Percentiles rank a stretch among this genome's conserved stretches.
These are phyloP conservation scores for Chrysopogon serrulatus DNA, from an alignment of 176 grass and related monocot genomes.

Conservation along the genomic window DNA sequence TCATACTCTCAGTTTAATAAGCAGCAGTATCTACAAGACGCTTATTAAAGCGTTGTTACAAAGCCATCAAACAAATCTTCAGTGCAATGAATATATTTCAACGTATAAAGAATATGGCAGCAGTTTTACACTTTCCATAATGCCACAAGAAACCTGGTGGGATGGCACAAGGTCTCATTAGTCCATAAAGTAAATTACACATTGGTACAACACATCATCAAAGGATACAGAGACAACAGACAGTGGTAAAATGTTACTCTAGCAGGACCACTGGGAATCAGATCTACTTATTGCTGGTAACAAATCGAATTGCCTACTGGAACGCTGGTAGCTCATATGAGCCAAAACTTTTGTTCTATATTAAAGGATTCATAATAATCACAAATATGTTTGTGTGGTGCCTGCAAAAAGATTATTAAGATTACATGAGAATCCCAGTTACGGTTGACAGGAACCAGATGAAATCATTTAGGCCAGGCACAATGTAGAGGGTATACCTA, in stretches of 20 bases:
- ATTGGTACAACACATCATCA: constrained; percentile 12
- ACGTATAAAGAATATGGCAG: constrained; percentile 26
- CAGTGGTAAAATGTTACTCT: background rate
- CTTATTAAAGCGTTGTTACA: background rate
- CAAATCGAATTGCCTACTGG: constrained; percentile 45
- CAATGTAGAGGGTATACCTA: constrained; percentile 25
- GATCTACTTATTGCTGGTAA: constrained; percentile 44
- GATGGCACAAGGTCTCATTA: background rate
- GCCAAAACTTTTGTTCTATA: constrained; percentile 37
- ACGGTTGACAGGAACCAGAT: background rate
- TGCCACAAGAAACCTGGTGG: background rate
- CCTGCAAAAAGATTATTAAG: constrained; percentile 20
- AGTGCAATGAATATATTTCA: background rate
- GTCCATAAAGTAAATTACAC: constrained; percentile 31
- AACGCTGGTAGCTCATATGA: constrained; percentile 21
- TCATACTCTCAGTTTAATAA: background rate
- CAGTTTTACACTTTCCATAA: constrained; percentile 12
- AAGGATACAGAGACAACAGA: background rate
- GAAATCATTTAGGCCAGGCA: background rate
- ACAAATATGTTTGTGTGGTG: constrained; percentile 34
- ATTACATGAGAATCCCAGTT: background rate
- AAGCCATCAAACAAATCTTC: background rate
- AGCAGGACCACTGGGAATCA: background rate
- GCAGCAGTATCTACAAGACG: background rate
- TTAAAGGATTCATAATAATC: constrained; percentile 29